Base-by-base conservation (phyloP, 1,139 yeast species). In the Yamadazyma sp. region DNA sequence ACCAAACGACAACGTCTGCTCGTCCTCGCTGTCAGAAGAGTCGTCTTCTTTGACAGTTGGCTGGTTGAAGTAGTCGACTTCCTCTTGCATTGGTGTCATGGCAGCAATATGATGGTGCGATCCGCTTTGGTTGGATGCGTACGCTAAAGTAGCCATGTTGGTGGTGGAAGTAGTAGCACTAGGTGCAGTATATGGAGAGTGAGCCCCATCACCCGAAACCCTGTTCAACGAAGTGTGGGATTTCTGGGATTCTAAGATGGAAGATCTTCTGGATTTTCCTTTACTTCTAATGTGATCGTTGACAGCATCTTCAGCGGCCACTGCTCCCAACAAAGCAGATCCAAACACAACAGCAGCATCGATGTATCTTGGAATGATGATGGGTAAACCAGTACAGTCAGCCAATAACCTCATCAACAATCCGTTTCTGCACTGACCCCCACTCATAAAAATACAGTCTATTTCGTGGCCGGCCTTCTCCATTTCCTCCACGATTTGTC, bases 321-420 rank as follows among this genome's bases (percentile, higher is more conserved):
- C 89, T 2, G 97, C 97, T 26, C 97, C 98, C 44, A 92, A 73
- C 59, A 92, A 70, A 0, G 98, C 97, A 5, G 96, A 76, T 21
- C 98, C 98, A 55, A 90, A 85, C 5, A 92, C 97, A 33, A 92
- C 98, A 2, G 97, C 95, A 1, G 97, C 94, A 57, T 90, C 97
- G 52, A 92, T 89, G 61, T 90, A 89, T 56, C 94, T 77, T 37
- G 98, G 98, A 50, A 90, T 87, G 35, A 92, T 77, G 37, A 92
- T 80, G n/a, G 97, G 95, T 64, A 85, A 72, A 3, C 95, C 95
- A 1, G 97, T 88, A 56, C 95, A 86, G 52, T 92, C 95, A 2
- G 97, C 96, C 61, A 92, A 74, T 45, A 90, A 69, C 65, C 95
- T 77, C 81, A 94, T 89, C 47, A 92, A 72, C 47, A 92, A 69